Conservation (phyloP, 164 flowering plant genomes). For the Sextonia rubra region DNA sequence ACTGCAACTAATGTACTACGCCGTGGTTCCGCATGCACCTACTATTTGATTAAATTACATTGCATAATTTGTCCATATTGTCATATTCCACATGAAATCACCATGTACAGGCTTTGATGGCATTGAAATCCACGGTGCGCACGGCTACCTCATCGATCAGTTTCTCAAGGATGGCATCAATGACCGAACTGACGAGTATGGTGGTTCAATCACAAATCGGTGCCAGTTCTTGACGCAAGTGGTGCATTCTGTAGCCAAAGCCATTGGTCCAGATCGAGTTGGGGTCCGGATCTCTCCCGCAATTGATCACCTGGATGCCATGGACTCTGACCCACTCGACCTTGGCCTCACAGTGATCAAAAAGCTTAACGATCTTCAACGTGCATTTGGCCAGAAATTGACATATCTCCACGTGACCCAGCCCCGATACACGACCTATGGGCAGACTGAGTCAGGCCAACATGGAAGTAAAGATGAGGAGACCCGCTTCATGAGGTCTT, state of each 20-base stretch:
- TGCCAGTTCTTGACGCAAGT: slow-evolving; percentile 25
- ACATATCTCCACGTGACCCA: slow-evolving; percentile 35
- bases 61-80: neutral
- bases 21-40: no score
- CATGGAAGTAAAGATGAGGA: slow-evolving; percentile 23
- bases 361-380: slow-evolving; percentile 23
- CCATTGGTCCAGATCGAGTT: slow-evolving; percentile 38
- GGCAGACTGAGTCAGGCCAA: slow-evolving; percentile 23
- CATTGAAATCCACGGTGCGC: slow-evolving; percentile 34
- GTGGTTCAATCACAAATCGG: slow-evolving; percentile 32
- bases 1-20: no score
- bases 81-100: neutral
- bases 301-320: slow-evolving; percentile 33
- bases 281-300: slow-evolving; percentile 36
- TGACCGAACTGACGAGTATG: slow-evolving; percentile 39
- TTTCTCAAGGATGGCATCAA: slow-evolving; percentile 44
- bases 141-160: slow-evolving; percentile 38
- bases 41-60: neutral
- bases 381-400: slow-evolving; percentile 18
- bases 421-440: slow-evolving; percentile 32
- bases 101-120: slow-evolving; percentile 29
- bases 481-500: slow-evolving; percentile 15
- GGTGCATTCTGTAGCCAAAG: slow-evolving; percentile 21
- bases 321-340: slow-evolving; percentile 29
- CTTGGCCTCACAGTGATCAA: slow-evolving; percentile 28